phyloP scores from a whole-genome alignment of 2,329 filamentous ascomycete species.

The Cryphonectria carpinicola region DNA sequence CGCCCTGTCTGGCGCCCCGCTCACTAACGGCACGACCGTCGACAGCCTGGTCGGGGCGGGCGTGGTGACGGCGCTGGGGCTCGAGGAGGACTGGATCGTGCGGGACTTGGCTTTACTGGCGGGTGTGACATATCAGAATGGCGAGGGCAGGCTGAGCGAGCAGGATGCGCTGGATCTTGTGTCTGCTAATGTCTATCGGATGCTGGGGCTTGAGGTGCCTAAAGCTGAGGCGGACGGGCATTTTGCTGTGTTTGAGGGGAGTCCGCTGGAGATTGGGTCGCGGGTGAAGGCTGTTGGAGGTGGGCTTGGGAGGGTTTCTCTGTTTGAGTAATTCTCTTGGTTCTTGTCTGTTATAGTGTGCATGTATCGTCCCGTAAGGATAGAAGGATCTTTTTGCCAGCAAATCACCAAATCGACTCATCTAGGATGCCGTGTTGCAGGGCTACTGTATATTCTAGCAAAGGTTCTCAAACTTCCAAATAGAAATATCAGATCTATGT shows the following conservation, averaged over 20 bases:
- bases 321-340: conserved; percentile 36
- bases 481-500: too few species aligned
- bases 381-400: too few species aligned
- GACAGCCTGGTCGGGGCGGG: conserved; percentile 62
- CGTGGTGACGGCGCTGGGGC: conserved; percentile 60
- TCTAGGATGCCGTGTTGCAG: too few species aligned
- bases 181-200: conserved; percentile 58
- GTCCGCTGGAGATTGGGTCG: conserved; percentile 62
- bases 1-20: conserved; percentile 64
- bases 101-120: conserved; percentile 63
- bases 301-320: conserved; percentile 43
- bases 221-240: conserved; percentile 43
- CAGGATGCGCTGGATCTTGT: conserved; percentile 61
- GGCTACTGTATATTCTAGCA: too few species aligned
- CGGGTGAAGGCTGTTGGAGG: conserved; percentile 58
- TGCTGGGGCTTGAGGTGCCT: conserved; percentile 53
- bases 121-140: conserved; percentile 62
- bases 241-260: conserved; percentile 67
- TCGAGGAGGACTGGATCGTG: conserved; percentile 65
- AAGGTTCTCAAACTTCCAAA: too few species aligned
- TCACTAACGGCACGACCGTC: conserved; percentile 67
- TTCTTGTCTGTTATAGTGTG: too few species aligned
- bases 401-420: too few species aligned
- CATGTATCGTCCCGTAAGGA: too few species aligned
- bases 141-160: conserved; percentile 57